Percentiles rank a stretch among this genome's conserved stretches.
phyloP scores from a whole-genome alignment of 108 stramenopile species.

The Ochromonas danica region DNA sequence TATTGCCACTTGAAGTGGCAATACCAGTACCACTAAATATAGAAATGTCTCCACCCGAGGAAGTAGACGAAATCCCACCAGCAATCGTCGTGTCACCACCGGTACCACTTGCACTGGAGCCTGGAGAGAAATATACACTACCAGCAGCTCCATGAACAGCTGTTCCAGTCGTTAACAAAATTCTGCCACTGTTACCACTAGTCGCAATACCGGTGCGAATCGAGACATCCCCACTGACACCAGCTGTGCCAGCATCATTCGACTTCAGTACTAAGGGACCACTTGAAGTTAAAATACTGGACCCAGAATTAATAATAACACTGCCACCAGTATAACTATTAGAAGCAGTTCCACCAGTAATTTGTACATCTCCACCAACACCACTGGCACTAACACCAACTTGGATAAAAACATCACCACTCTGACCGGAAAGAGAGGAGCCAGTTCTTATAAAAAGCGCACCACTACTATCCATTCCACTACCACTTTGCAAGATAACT shows the following conservation, averaged over 20 bases:
- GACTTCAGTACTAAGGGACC: neutral
- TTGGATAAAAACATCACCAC: neutral
- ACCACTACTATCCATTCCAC: neutral
- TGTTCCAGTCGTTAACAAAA: neutral
- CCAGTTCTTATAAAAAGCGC: neutral
- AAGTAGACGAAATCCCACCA: constrained; percentile 1
- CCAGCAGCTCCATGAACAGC: neutral
- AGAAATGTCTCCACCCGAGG: constrained; percentile 22
- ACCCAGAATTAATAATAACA: neutral
- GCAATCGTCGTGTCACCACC: neutral
- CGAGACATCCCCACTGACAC: neutral
- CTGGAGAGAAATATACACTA: neutral
- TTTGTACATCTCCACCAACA: neutral
- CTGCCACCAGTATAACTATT: neutral
- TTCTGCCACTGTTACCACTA: constrained; percentile 1
- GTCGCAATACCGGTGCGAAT: neutral
- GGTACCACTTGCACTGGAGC: constrained; percentile 8
- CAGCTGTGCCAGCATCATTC: neutral
- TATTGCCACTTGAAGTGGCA: neutral
- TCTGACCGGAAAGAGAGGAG: neutral
- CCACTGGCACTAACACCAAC: neutral
- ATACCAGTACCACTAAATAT: constrained; percentile 6
- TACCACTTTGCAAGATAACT: neutral
- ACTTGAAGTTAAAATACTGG: neutral
- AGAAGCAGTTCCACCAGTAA: constrained; percentile 4